These are phyloP conservation scores for Plantago coronopus DNA, from an alignment of 305 asterid species.

Conservation along the genomic window DNA sequence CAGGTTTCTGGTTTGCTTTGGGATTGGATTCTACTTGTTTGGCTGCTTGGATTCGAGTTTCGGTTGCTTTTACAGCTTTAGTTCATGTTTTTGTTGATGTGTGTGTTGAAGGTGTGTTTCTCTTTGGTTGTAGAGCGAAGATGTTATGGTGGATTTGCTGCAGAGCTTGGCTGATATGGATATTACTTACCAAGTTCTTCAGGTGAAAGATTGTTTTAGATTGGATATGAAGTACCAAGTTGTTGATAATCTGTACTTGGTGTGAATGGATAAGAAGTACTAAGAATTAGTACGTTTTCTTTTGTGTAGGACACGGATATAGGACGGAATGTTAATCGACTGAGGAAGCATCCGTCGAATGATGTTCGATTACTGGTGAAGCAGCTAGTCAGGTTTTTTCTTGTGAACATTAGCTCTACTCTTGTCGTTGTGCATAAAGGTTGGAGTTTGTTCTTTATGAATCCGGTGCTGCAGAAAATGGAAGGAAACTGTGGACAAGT, in stretches of 20 bases:
- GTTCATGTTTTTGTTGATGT: too few species aligned
- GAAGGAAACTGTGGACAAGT: slow-evolving; percentile 89
- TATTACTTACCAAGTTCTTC: slow-evolving; percentile 73
- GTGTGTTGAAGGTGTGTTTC: neutral
- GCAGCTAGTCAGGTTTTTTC: slow-evolving; percentile 76
- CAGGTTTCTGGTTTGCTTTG: slow-evolving; percentile 43
- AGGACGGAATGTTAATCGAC: slow-evolving; percentile 81
- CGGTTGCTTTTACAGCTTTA: too few species aligned
- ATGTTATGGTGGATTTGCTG: slow-evolving; percentile 60
- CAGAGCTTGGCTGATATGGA: slow-evolving; percentile 84
- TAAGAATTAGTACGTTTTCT: neutral
- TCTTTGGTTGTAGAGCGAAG: slow-evolving; percentile 52
- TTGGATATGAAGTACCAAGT: neutral
- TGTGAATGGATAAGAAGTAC: neutral
- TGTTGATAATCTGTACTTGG: too few species aligned
- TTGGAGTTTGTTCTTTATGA: slow-evolving; percentile 12
- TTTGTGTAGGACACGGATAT: slow-evolving; percentile 74
- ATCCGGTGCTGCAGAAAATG: slow-evolving; percentile 58
- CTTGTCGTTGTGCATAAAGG: slow-evolving; percentile 1
- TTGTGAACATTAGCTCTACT: neutral
- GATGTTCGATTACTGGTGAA: slow-evolving; percentile 84
- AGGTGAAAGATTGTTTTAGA: slow-evolving; percentile 34
- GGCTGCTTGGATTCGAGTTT: neutral
- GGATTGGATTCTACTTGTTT: slow-evolving; percentile 2
- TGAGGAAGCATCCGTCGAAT: slow-evolving; percentile 68